These are phyloP conservation scores for Oryza meridionalis DNA, from an alignment of 176 grass and related monocot species.

Conservation along the genomic window DNA sequence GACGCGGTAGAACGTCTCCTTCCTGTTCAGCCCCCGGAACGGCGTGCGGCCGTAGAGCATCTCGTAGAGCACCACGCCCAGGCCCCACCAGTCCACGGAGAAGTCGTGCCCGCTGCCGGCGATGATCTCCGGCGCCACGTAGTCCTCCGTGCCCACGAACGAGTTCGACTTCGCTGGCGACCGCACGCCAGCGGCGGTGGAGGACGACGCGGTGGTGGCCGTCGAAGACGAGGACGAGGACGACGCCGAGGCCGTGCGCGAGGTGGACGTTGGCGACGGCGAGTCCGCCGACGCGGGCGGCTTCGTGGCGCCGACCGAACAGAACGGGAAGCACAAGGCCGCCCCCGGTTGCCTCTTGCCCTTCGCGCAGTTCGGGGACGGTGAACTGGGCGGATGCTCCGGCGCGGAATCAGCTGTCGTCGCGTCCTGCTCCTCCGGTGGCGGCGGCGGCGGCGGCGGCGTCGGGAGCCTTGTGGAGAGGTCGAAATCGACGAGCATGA, in stretches of 20 bases:
- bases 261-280: constrained; percentile 46
- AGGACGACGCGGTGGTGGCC: constrained; percentile 33
- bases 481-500: constrained; percentile 93
- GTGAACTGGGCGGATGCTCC: constrained; percentile 5
- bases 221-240: constrained; percentile 46
- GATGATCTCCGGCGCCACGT: constrained; percentile 99
- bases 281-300: constrained; percentile 31
- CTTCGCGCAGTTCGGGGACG: constrained; percentile 37
- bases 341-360: constrained; percentile 16
- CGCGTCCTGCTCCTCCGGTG: neutral
- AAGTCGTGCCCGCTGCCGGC: constrained; percentile 86
- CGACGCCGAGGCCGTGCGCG: constrained; percentile 48
- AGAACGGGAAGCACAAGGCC: constrained; percentile 43
- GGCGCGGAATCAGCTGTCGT: neutral
- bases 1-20: constrained; percentile 98
- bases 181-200: constrained; percentile 20
- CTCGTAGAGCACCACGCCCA: constrained; percentile 91
- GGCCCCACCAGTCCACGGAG: constrained; percentile 93
- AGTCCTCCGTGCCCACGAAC: constrained; percentile 98
- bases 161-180: constrained; percentile 81
- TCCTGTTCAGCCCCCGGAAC: constrained; percentile 89
- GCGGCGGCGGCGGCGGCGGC: constrained; percentile 30
- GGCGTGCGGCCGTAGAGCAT: constrained; percentile 98
- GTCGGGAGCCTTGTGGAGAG: constrained; percentile 74
- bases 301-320: constrained; percentile 10